Percentiles rank a stretch among this genome's conserved stretches.
Conservation (phyloP, 805 yeast genomes). For the Priceomyces haplophilus region DNA sequence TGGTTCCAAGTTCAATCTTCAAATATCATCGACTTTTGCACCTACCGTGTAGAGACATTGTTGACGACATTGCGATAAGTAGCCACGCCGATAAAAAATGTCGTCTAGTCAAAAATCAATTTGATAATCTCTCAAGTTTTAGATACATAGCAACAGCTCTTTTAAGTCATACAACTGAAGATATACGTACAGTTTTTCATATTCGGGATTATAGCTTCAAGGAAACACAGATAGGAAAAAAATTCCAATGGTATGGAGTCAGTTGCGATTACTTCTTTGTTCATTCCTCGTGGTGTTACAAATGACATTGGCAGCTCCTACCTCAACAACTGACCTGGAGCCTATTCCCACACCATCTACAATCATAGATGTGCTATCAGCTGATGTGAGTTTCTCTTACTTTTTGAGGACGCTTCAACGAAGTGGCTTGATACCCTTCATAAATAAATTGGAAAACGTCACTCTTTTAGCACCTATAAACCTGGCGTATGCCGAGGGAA, state of each 20-base stretch:
- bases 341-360: slow-evolving; percentile 35
- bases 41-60: too few species aligned
- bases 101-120: too few species aligned
- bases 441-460: slow-evolving; percentile 58
- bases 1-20: too few species aligned
- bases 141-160: too few species aligned
- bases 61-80: too few species aligned
- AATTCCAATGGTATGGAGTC: background rate
- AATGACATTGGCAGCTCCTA: background rate
- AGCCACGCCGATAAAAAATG: too few species aligned
- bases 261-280: background rate
- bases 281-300: background rate
- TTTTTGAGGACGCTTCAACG: slow-evolving; percentile 61
- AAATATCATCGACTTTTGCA: too few species aligned
- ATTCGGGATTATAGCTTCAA: too few species aligned
- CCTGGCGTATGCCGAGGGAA: slow-evolving; percentile 55
- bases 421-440: slow-evolving; percentile 56
- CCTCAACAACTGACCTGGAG: background rate
- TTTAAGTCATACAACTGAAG: too few species aligned
- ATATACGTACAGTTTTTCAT: too few species aligned
- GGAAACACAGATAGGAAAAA: background rate
- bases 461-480: slow-evolving; percentile 82
- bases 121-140: too few species aligned
- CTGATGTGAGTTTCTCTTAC: slow-evolving; percentile 63
- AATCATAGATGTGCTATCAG: slow-evolving; percentile 67